Base-by-base conservation (phyloP, 805 yeast species). In the Monosporozyma aquatica region DNA sequence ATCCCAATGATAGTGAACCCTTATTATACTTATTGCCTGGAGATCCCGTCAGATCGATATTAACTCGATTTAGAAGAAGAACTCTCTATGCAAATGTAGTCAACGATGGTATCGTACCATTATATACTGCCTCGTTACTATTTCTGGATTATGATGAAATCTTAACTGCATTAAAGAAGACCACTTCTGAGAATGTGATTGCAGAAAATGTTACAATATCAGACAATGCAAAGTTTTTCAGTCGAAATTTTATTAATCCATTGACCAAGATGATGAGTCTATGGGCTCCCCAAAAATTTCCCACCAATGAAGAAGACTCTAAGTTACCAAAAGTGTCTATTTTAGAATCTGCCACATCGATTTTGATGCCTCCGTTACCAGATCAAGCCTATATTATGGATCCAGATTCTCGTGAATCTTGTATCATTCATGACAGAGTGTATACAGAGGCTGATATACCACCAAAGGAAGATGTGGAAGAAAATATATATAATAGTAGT, bases 21-120 rank as follows among this genome's bases (percentile, higher is more conserved):
- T 58, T 84, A 27, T 61, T 84, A 15, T 67, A 75, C 38, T 54
- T 80, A 20, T 61, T 84, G 13, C 85, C 94, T 0, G 70, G 81
- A 0, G 85, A 82, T 2, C 80, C 85, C 1, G 49, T 51, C 3
- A 79, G 80, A 54, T 66, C 61, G 35, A 66, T 80, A 0, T 61
- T 84, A 41, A 70, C 71, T 44, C 62, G 58, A 47, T 84, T 84
- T 56, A 67, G 62, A 40, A 68, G 82, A 42, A 66, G 95, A 53
- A 82, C 90, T 0, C 61, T 82, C 1, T 84, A 84, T 58, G 87
- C 90, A 1, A 84, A 84, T 58, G 78, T 80, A 0, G 61, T 78
- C 5, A 80, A 84, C 56, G 95, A 84, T 62, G 95, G 92, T 2
- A 80, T 84, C 27, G 94, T 84, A 0, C 92, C 94, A 0, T 66